Conservation (phyloP, 2,329 filamentous ascomycete genomes). For the Samsoniella hepiali region DNA sequence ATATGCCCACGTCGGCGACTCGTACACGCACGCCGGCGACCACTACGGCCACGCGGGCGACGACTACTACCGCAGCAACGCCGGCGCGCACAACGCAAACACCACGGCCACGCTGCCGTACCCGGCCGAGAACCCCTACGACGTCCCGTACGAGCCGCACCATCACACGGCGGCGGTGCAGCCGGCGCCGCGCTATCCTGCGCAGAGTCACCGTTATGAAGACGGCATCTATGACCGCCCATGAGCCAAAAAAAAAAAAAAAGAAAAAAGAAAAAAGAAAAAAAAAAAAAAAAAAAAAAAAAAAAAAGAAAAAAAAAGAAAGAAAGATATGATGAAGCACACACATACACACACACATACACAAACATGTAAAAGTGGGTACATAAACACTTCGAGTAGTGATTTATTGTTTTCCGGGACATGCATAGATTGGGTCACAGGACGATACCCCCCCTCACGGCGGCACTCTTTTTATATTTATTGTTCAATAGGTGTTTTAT, state of each 20-base stretch:
- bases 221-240: conserved; percentile 37
- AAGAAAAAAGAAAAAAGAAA: neutral
- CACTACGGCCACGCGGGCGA: conserved; percentile 16
- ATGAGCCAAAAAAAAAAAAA: conserved; percentile 16
- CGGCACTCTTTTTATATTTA: neutral
- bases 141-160: conserved; percentile 12
- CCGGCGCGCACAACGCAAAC: neutral
- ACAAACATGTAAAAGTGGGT: neutral
- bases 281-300: neutral
- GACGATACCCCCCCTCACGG: conserved; percentile 7
- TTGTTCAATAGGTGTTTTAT: conserved; percentile 6
- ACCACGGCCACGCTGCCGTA: conserved; percentile 8
- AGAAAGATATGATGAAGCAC: neutral
- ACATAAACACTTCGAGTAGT: neutral
- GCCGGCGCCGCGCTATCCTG: conserved; percentile 19
- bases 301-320: neutral
- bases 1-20: neutral
- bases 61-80: neutral
- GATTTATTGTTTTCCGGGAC: neutral
- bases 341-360: neutral
- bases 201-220: conserved; percentile 32
- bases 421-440: conserved; percentile 1
- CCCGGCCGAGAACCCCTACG: conserved; percentile 12
- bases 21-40: conserved; percentile 15
- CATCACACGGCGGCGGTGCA: neutral